Conservation (phyloP, 148 eudicot species). For the Vaccinium vitisidaea region DNA sequence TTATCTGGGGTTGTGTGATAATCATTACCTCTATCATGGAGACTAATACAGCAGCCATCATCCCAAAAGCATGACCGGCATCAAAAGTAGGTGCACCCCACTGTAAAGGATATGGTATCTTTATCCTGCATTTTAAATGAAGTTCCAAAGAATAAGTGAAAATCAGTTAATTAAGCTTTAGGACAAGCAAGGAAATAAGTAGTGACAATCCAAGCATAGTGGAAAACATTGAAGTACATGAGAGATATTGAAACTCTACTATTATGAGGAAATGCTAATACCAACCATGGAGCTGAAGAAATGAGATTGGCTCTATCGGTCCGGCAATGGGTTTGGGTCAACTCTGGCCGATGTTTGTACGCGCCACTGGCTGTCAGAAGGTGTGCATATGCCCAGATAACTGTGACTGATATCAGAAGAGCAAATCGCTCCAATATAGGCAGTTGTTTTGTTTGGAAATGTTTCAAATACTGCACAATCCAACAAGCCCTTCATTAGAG, state of each 20-base stretch:
- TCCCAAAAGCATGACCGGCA: slow-evolving; percentile 94
- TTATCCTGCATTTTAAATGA: slow-evolving; percentile 60
- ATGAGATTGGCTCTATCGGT: slow-evolving; percentile 91
- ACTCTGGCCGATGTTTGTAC: slow-evolving; percentile 78
- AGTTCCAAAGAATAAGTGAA: neutral
- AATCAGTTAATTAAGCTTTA: neutral
- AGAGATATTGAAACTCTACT: neutral
- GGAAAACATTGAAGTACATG: neutral
- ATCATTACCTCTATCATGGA: slow-evolving; percentile 78
- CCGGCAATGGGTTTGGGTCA: slow-evolving; percentile 72
- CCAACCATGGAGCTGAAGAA: slow-evolving; percentile 92
- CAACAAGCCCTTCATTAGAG: slow-evolving; percentile 7
- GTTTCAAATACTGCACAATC: slow-evolving; percentile 73
- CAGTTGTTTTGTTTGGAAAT: slow-evolving; percentile 70
- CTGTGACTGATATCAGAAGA: slow-evolving; percentile 62
- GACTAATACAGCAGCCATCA: slow-evolving; percentile 98
- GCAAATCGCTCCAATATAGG: slow-evolving; percentile 93
- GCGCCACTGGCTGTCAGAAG: slow-evolving; percentile 96
- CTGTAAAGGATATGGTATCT: slow-evolving; percentile 93
- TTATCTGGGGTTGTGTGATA: neutral
- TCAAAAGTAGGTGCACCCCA: slow-evolving; percentile 98
- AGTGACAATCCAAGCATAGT: neutral
- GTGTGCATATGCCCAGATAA: slow-evolving; percentile 98
- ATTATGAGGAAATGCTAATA: slow-evolving; percentile 6
- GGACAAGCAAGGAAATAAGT: neutral